phyloP scores from a whole-genome alignment of 2,329 filamentous ascomycete species.

The Xylariales sp. region DNA sequence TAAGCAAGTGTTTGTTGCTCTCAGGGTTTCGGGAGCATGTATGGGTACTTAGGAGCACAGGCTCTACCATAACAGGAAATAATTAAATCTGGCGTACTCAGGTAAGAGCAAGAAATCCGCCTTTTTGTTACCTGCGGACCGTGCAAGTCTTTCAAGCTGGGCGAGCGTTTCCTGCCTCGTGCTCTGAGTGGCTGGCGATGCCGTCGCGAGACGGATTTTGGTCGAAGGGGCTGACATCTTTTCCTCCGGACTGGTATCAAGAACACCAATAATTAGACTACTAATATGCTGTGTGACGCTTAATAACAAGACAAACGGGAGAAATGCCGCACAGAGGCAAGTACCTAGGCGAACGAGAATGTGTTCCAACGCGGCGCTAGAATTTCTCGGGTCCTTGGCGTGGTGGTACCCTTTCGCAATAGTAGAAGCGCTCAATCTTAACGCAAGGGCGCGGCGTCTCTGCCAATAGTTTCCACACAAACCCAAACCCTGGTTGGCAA shows the following conservation, averaged over 20 bases:
- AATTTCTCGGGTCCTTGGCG: no score
- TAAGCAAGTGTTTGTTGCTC: neutral
- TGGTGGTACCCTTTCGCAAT: neutral
- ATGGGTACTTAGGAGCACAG: neutral
- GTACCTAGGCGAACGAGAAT: neutral
- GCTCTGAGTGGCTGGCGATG: constrained; percentile 64
- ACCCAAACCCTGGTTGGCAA: neutral
- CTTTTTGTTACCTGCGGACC: constrained; percentile 65
- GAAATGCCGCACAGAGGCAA: neutral
- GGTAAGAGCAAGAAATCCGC: constrained; percentile 85
- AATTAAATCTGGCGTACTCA: constrained; percentile 58
- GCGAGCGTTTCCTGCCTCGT: constrained; percentile 70
- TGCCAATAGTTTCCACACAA: neutral
- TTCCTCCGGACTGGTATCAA: neutral
- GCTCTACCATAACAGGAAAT: neutral
- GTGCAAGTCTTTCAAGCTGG: constrained; percentile 72
- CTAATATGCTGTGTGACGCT: neutral
- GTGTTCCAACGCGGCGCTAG: neutral
- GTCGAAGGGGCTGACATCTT: constrained; percentile 33
- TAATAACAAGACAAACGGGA: neutral
- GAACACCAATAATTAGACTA: neutral
- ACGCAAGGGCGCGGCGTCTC: neutral
- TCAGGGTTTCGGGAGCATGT: neutral
- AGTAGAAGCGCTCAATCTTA: neutral
- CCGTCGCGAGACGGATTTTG: constrained; percentile 64